These are phyloP conservation scores for Delitschia confertaspora DNA, from an alignment of 495 filamentous ascomycete genomes.

Conservation along the genomic window DNA sequence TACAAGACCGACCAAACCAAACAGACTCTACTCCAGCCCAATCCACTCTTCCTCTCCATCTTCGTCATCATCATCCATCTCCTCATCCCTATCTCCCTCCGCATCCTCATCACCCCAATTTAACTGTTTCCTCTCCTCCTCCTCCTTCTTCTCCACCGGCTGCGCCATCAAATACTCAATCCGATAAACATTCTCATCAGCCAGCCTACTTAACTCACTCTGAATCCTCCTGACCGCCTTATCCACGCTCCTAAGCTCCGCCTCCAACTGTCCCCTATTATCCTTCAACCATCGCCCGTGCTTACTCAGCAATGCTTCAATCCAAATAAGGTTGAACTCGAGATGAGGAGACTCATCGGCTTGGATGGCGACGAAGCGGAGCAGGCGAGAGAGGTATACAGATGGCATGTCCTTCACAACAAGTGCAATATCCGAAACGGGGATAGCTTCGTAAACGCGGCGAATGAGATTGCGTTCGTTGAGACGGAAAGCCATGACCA, in stretches of 20 bases:
- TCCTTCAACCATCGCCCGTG: conserved; percentile 80
- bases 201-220: conserved; percentile 49
- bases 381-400: conserved; percentile 73
- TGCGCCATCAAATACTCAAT: conserved; percentile 65
- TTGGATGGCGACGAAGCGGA: conserved; percentile 77
- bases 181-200: conserved; percentile 77
- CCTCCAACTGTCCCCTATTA: conserved; percentile 61
- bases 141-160: conserved; percentile 16
- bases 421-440: conserved; percentile 62
- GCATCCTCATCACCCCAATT: not conserved
- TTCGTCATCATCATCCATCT: conserved; percentile 12
- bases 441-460: conserved; percentile 76
- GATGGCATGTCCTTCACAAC: conserved; percentile 71
- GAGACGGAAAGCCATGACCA: conserved; percentile 94
- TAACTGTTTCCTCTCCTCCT: conserved; percentile 4
- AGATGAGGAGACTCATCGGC: conserved; percentile 87
- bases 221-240: conserved; percentile 69
- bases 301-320: conserved; percentile 69
- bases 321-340: conserved; percentile 89
- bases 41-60: conserved; percentile 26
- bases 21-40: conserved; percentile 22
- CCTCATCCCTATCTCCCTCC: conserved; percentile 4
- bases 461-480: conserved; percentile 71
- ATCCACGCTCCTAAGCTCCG: conserved; percentile 71
- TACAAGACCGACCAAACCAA: no score